phyloP scores from a whole-genome alignment of 306 rosid genomes.

The Carpinus fangiana region DNA sequence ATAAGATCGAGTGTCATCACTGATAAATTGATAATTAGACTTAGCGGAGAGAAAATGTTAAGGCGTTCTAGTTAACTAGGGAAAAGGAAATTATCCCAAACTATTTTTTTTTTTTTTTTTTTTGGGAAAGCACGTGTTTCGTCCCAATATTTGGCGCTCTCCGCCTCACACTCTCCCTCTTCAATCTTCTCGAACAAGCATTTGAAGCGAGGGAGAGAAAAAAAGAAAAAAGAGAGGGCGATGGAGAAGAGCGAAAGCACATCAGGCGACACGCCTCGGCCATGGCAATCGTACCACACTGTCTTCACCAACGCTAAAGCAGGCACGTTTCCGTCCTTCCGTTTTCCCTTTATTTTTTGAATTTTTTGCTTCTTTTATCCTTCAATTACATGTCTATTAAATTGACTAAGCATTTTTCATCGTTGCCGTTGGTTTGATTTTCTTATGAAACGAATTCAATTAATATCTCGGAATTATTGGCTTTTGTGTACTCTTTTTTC shows the following conservation, averaged over 20 bases:
- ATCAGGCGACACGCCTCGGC: slow-evolving; percentile 41
- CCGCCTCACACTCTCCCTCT: not conserved
- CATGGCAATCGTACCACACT: slow-evolving; percentile 88
- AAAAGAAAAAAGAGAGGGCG: not conserved
- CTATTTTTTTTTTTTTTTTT: too few relatives aligned
- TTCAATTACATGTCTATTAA: not conserved
- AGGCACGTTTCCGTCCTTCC: slow-evolving; percentile 37
- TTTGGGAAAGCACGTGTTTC: too few relatives aligned
- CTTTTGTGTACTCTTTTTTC: not conserved
- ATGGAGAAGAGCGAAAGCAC: slow-evolving; percentile 47
- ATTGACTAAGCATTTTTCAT: not conserved
- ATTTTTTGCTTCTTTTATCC: not conserved
- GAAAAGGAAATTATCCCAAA: too few relatives aligned
- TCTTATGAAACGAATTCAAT: not conserved
- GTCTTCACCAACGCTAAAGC: slow-evolving; percentile 92
- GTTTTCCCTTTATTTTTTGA: not conserved
- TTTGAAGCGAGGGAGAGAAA: not conserved
- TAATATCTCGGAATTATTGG: not conserved
- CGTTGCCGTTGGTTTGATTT: not conserved
- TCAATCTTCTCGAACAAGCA: slow-evolving; percentile 10
- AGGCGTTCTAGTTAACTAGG: too few relatives aligned
- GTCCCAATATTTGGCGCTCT: not conserved
- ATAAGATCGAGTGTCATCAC: too few relatives aligned
- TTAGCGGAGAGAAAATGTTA: too few relatives aligned
- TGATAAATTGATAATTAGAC: too few relatives aligned